These are phyloP conservation scores for Leccinellum luteum DNA, from an alignment of 768 basidiomycete species.

Conservation along the genomic window DNA sequence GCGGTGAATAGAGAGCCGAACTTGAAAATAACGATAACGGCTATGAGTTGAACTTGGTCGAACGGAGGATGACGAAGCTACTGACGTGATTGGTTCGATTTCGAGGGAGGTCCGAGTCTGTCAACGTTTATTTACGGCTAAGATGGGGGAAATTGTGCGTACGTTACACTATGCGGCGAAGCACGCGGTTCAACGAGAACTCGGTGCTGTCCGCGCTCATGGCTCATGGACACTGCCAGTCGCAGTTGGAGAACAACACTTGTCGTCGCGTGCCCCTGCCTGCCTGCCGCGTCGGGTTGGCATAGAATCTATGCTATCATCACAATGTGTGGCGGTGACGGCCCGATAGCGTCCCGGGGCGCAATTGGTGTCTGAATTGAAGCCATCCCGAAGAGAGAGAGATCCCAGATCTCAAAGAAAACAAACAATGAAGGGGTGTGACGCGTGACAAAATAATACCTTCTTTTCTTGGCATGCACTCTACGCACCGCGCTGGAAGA, in stretches of 20 bases:
- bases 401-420: conserved; percentile 17
- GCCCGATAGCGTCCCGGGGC: conserved; percentile 1
- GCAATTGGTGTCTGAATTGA: neutral
- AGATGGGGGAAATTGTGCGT: conserved; percentile 16
- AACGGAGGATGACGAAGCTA: conserved; percentile 14
- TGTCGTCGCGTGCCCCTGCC: neutral
- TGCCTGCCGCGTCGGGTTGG: neutral
- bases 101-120: conserved; percentile 16
- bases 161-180: conserved; percentile 23
- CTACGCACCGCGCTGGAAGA: conserved; percentile 9
- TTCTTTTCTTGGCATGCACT: conserved; percentile 11
- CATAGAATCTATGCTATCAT: conserved; percentile 4
- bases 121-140: conserved; percentile 30
- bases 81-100: conserved; percentile 30
- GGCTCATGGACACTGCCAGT: neutral
- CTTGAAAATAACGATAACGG: conserved; percentile 16
- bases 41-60: conserved; percentile 11
- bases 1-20: conserved; percentile 14
- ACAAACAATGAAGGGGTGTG: conserved; percentile 11
- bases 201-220: conserved; percentile 2
- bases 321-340: neutral
- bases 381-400: conserved; percentile 5
- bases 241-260: neutral
- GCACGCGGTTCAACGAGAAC: conserved; percentile 9
- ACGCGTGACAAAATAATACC: conserved; percentile 16